Base-by-base conservation (phyloP, 2,329 filamentous ascomycete species). In the Diplodia sapinea region DNA sequence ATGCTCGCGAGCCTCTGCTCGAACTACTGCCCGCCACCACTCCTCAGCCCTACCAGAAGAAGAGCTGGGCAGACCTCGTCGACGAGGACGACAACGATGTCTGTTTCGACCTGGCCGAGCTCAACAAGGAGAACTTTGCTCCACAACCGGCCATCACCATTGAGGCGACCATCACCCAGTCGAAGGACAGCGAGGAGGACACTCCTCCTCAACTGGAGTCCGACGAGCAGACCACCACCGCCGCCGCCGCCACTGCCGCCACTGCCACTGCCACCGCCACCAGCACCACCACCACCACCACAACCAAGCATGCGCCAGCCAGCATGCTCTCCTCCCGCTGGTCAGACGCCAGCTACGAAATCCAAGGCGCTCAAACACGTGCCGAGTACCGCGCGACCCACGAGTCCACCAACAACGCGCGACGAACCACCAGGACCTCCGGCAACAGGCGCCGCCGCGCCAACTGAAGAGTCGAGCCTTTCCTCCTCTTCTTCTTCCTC, bases 11-110 rank as follows among this genome's bases (percentile, higher is more conserved):
- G 31, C 31, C 31, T 33, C 31, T 33, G 31, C 31, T 33, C 31
- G 31, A 33, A 33, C 31, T 33, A 2, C 31, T 33, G 6, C 31
- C 40, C 7, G 13, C 8, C 12, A 59, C 23, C 36, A 59, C 36
- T 2, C 1, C 9, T 38, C 36, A 36, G 29, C 51, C 29, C 13
- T 23, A 33, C 17, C 15, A 17, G 23, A 57, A 47, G 13, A 59
- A 59, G 40, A 61, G 57, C 40, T 61, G 57, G 57, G 57, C 57
- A n/a, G 57, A 61, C 11, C 23, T 61, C 9, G 29, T 15, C 20
- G 57, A 61, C 1, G 57, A 61, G 13, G 57, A 61, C 2, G 11
- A 20, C 26, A 26, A 61, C 55, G 54, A 23, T n/a, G 13, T 11
- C 29, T 8, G n/a, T 11, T 51, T 51, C 49, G 29, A 51, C 49